These are phyloP conservation scores for Candida golubevii DNA, from an alignment of 805 yeast genomes.

Conservation along the genomic window DNA sequence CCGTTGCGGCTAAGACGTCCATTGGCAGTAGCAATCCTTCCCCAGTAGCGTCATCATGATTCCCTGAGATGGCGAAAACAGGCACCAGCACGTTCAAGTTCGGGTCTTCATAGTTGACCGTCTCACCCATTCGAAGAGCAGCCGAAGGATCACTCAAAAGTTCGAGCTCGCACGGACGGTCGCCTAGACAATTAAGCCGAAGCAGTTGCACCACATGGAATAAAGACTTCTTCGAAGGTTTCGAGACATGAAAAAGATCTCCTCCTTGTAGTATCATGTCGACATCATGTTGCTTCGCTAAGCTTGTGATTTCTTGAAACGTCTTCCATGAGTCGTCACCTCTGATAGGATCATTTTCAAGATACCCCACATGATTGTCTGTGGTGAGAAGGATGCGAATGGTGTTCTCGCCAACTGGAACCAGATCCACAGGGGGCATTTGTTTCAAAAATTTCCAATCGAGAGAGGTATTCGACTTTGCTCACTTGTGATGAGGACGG, in stretches of 20 bases:
- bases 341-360: conserved; percentile 82
- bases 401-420: conserved; percentile 58
- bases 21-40: conserved; percentile 76
- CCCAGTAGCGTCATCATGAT: conserved; percentile 96
- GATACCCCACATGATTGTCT: conserved; percentile 94
- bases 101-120: conserved; percentile 86
- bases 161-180: conserved; percentile 81
- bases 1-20: conserved; percentile 77
- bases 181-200: conserved; percentile 73
- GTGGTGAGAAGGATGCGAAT: conserved; percentile 80
- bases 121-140: conserved; percentile 58
- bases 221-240: conserved; percentile 82
- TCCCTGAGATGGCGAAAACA: conserved; percentile 88
- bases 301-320: conserved; percentile 72
- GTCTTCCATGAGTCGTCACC: conserved; percentile 89
- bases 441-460: background rate
- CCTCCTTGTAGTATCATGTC: conserved; percentile 93
- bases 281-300: conserved; percentile 66
- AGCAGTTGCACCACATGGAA: conserved; percentile 75
- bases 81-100: conserved; percentile 87
- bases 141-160: conserved; percentile 71
- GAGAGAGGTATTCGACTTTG: too few relatives aligned
- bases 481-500: too few relatives aligned
- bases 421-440: conserved; percentile 38
- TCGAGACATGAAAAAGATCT: conserved; percentile 85